Evolutionary conservation across 2,329 filamentous ascomycete species (phyloP).

Genomic region (Trichoderma koningiopsis): DNA sequence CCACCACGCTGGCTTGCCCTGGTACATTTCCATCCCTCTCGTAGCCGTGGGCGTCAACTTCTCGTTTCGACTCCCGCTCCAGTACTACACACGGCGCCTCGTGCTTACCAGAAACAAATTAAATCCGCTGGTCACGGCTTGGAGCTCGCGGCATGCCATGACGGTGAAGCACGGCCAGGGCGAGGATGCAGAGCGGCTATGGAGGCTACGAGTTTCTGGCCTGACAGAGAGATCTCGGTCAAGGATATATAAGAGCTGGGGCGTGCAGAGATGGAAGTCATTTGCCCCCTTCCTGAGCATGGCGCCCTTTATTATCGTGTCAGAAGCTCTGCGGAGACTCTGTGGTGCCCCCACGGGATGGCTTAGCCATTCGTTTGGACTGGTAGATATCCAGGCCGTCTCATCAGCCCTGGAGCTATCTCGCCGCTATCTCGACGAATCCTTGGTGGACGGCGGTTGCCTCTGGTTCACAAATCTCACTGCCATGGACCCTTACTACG

Average conservation of each 20-base stretch:
- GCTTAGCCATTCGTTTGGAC: slow-evolving; percentile 38
- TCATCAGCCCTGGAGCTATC: slow-evolving; percentile 33
- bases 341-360: slow-evolving; percentile 38
- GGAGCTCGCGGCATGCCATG: slow-evolving; percentile 35
- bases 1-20: slow-evolving; percentile 52
- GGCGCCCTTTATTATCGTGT: slow-evolving; percentile 53
- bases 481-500: slow-evolving; percentile 52
- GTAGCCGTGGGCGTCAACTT: slow-evolving; percentile 51
- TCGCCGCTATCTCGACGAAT: slow-evolving; percentile 39
- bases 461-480: slow-evolving; percentile 60
- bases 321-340: slow-evolving; percentile 55
- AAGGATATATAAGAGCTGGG: slow-evolving; percentile 43
- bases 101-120: slow-evolving; percentile 36
- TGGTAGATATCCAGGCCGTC: slow-evolving; percentile 31
- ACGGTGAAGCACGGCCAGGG: slow-evolving; percentile 14
- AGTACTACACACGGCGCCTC: slow-evolving; percentile 43
- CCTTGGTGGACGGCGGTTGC: slow-evolving; percentile 52
- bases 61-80: slow-evolving; percentile 50
- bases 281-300: slow-evolving; percentile 45
- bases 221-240: slow-evolving; percentile 35
- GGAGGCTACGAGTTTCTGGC: slow-evolving; percentile 32
- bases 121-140: slow-evolving; percentile 38
- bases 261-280: slow-evolving; percentile 52
- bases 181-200: slow-evolving; percentile 29
- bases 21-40: slow-evolving; percentile 58